Conservation (phyloP, 768 basidiomycete genomes). For the Boletus patriciae region DNA sequence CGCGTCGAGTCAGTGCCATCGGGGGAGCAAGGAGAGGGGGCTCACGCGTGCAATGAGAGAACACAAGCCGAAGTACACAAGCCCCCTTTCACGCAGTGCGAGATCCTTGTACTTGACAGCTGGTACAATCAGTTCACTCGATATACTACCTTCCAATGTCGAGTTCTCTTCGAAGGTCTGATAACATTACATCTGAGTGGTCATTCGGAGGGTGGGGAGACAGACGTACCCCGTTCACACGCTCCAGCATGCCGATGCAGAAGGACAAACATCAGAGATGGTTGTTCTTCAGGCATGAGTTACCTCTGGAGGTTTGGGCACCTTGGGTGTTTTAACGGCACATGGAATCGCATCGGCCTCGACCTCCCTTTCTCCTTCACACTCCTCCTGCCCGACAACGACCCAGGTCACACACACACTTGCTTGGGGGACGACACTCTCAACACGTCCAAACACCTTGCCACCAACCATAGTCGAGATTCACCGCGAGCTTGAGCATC, state of each 20-base stretch:
- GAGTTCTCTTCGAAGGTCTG: slow-evolving; percentile 67
- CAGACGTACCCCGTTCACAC: slow-evolving; percentile 73
- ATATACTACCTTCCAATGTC: slow-evolving; percentile 61
- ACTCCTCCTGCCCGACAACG: slow-evolving; percentile 69
- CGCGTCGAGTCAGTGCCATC: background rate
- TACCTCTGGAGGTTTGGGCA: slow-evolving; percentile 32
- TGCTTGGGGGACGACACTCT: slow-evolving; percentile 65
- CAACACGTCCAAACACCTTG: slow-evolving; percentile 81
- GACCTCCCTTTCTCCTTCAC: slow-evolving; percentile 34
- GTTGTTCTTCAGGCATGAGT: slow-evolving; percentile 60
- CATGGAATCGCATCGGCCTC: slow-evolving; percentile 8
- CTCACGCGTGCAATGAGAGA: slow-evolving; percentile 64
- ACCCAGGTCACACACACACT: slow-evolving; percentile 87
- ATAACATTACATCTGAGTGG: background rate
- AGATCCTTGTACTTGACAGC: slow-evolving; percentile 87
- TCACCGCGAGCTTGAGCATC: slow-evolving; percentile 73
- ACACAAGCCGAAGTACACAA: slow-evolving; percentile 70
- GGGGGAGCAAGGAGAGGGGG: background rate
- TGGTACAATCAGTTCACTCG: slow-evolving; percentile 86
- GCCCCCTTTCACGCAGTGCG: slow-evolving; percentile 57
- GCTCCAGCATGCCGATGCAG: slow-evolving; percentile 81
- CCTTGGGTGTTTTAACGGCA: slow-evolving; percentile 14
- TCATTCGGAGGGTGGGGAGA: background rate
- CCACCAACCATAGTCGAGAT: slow-evolving; percentile 83
- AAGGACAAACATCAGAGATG: slow-evolving; percentile 67